These are phyloP conservation scores for Penicillium fuscoglaucum DNA, from an alignment of 2,329 filamentous ascomycete species.

Conservation along the genomic window DNA sequence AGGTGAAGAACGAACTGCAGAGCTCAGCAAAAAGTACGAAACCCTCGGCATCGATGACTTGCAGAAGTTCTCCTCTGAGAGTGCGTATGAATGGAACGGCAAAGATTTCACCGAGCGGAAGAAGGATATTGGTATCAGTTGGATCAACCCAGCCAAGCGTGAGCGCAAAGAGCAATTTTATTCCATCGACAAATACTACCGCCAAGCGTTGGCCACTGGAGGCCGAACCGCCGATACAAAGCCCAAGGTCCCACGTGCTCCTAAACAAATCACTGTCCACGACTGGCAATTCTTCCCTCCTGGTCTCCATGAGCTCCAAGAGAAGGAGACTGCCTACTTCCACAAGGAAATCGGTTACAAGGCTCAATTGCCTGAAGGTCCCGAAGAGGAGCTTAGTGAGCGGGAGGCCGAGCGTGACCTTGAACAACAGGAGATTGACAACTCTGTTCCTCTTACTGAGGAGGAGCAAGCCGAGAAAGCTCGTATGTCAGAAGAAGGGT, in stretches of 20 bases:
- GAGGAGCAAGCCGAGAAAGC: conserved; percentile 88
- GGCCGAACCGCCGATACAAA: conserved; percentile 78
- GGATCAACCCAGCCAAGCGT: conserved; percentile 98
- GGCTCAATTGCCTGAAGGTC: conserved; percentile 81
- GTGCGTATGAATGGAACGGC: conserved; percentile 98
- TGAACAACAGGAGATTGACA: conserved; percentile 91
- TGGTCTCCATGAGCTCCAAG: conserved; percentile 81
- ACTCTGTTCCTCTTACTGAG: conserved; percentile 82
- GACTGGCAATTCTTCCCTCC: conserved; percentile 97
- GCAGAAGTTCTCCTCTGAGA: conserved; percentile 96
- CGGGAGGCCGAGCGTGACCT: conserved; percentile 83
- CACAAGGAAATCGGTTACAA: conserved; percentile 97
- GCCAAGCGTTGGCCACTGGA: conserved; percentile 81
- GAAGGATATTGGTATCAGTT: conserved; percentile 87
- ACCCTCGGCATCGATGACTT: conserved; percentile 95
- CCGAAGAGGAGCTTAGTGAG: conserved; percentile 81
- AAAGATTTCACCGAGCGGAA: conserved; percentile 90
- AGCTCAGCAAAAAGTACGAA: conserved; percentile 91
- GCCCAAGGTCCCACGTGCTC: conserved; percentile 91
- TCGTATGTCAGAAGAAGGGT: conserved; percentile 76
- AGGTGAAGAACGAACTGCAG: conserved; percentile 84
- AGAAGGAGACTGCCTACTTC: conserved; percentile 93
- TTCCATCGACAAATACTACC: conserved; percentile 98
- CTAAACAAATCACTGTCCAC: conserved; percentile 87
- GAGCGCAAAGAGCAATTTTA: conserved; percentile 98